Percentiles rank a stretch among this genome's conserved stretches.
phyloP scores from a whole-genome alignment of 768 basidiomycete species.

The Termitomyces sp. region DNA sequence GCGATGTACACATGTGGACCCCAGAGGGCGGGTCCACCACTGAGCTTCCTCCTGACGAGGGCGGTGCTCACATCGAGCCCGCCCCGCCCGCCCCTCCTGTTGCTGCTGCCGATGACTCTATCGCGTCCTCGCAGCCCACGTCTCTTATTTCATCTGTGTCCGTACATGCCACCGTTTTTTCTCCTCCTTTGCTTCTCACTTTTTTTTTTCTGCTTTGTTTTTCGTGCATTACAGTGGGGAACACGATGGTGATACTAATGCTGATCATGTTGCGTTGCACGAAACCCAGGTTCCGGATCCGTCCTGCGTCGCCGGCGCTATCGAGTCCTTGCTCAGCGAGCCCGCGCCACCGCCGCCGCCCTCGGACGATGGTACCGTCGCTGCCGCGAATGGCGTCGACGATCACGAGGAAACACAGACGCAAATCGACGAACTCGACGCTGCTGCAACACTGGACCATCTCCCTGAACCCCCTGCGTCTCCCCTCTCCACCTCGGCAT shows the following conservation, averaged over 20 bases:
- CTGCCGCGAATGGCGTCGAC: slow-evolving; percentile 16
- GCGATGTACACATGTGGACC: slow-evolving; percentile 14
- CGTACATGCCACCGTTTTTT: slow-evolving; percentile 39
- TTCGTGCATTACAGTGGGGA: slow-evolving; percentile 30
- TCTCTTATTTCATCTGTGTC: slow-evolving; percentile 38
- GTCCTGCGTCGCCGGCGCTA: not conserved
- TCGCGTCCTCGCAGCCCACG: too few relatives aligned
- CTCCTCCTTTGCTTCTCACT: slow-evolving; percentile 32
- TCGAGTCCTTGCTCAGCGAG: not conserved
- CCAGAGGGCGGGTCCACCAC: not conserved
- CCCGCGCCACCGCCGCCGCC: slow-evolving; percentile 2
- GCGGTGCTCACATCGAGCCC: not conserved
- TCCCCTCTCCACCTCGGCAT: slow-evolving; percentile 44
- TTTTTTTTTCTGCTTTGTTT: slow-evolving; percentile 24
- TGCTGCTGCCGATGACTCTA: not conserved
- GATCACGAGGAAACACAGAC: slow-evolving; percentile 16
- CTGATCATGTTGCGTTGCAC: slow-evolving; percentile 31
- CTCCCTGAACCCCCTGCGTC: slow-evolving; percentile 57
- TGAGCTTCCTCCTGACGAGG: not conserved
- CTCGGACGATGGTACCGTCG: slow-evolving; percentile 5
- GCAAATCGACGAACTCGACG: slow-evolving; percentile 11
- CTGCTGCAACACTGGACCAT: slow-evolving; percentile 32
- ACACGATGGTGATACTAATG: slow-evolving; percentile 17
- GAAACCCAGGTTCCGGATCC: slow-evolving; percentile 34
- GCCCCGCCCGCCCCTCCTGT: slow-evolving; percentile 4